Conservation (phyloP, 192 early-diverging fungal species). For the Geosiphon pyriformis region DNA sequence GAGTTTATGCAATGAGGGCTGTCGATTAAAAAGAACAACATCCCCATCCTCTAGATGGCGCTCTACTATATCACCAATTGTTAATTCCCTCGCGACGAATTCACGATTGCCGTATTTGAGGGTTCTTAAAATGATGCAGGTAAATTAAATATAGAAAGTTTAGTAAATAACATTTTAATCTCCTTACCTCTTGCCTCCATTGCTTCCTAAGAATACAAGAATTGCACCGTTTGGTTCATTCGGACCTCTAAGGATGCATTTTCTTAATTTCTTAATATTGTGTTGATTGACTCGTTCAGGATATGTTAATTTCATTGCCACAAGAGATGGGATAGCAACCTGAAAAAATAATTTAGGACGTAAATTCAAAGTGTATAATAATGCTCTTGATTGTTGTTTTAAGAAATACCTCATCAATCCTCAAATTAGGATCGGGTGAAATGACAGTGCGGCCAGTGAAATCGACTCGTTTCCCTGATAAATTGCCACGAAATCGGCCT, state of each 20-base stretch:
- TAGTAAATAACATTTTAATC: too few relatives aligned
- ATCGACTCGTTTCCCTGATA: constrained; percentile 99
- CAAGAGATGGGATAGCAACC: constrained; percentile 85
- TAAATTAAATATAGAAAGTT: too few relatives aligned
- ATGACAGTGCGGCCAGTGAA: constrained; percentile 99
- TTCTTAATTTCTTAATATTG: constrained; percentile 77
- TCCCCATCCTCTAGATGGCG: constrained; percentile 92
- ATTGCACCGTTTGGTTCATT: constrained; percentile 92
- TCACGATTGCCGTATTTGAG: constrained; percentile 73
- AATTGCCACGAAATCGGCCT: constrained; percentile 97
- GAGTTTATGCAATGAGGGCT: constrained; percentile 95
- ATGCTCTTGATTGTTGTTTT: neutral
- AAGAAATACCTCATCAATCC: constrained; percentile 80
- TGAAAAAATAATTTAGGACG: constrained; percentile 17
- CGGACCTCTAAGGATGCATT: constrained; percentile 78
- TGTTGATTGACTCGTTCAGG: constrained; percentile 89
- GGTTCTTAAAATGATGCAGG: constrained; percentile 43
- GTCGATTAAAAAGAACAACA: constrained; percentile 97
- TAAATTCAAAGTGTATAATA: neutral
- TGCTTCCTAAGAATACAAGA: constrained; percentile 62
- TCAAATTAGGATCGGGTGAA: constrained; percentile 96
- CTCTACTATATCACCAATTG: constrained; percentile 89
- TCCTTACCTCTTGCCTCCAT: constrained; percentile 38
- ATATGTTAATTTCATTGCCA: constrained; percentile 90
- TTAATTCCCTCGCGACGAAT: constrained; percentile 63